Base-by-base conservation (phyloP, 2,329 filamentous ascomycete species). In the Taxawa tesnikishii region DNA sequence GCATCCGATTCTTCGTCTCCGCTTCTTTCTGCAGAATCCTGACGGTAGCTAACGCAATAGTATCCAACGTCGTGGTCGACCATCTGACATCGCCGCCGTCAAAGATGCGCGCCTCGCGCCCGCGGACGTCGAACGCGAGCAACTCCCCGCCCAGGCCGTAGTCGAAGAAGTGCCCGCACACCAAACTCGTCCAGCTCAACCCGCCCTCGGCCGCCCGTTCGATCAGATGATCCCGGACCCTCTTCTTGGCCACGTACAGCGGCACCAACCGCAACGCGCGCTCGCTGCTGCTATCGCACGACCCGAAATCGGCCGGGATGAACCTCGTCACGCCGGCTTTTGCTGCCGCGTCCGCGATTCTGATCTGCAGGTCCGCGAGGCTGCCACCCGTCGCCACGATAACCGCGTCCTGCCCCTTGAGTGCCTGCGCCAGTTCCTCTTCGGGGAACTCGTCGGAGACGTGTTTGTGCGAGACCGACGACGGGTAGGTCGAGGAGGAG, bases 311-410 rank as follows among this genome's bases (percentile, higher is more conserved):
- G 21, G 69, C 70, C 2, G 74, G 72, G 1, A 76, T 63, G 46
- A 74, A 76, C 4, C 72, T 63, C 41, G 67, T 66, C 5, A 79
- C 73, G 1, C 72, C 70, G 2, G 72, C 71, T 4, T 63, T 62
- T 16, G 72, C 55, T 18, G 73, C 66, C 1, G 73, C 75, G 18
- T 77, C 66, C 27, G 78, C 60, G 28, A 78, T 55, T 10, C 55
- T 54, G 29, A 56, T 57, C 44, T 75, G 71, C 1, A 65, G 49
- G 2, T 46, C 49, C 8, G 62, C 47, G 14, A 55, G 54, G 3
- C 43, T 41, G 10, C 55, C 58, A 6, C 58, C 62, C 25, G 73
- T 52, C 1, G 62, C 55, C 2, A 59, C 57, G 16, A 78, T 48
- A 12, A 77, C 58, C 1, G 67, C 73, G 39, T 78, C 73, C 36